Base-by-base conservation (phyloP, 305 asterid species). In the Fraxinus platypoda region DNA sequence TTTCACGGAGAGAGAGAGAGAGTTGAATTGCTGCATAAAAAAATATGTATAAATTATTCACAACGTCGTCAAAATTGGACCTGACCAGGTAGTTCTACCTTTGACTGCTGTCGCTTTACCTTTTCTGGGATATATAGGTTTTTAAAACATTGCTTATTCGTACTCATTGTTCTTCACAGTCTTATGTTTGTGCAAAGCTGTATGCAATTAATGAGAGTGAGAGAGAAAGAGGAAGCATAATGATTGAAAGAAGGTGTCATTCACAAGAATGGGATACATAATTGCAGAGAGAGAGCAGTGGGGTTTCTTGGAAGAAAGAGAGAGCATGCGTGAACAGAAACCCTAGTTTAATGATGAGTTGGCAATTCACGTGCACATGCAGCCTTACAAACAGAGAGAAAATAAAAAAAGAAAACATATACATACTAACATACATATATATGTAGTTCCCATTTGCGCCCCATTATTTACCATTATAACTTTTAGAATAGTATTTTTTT, bases 331-430 rank as follows among this genome's bases (percentile, higher is more conserved):
- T 84, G 77, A 78, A 76, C 66, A 74, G 72, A 71, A 64, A 73
- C 79, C 57, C 46, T 77, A 68, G 21, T 64, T 81, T 78, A 81
- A 46, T 75, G 8, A 34, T 75, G 43, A 37, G 94, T 89, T 92
- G 94, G 91, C 91, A 89, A 82, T 80, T 86, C 92, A 89, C 91
- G 93, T 92, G 88, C 78, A 59, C 54, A 35, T 76, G 88, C 76
- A 66, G 52, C 68, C 81, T 38, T 34, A 6, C 19, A 2, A 74
- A 13, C 71, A 35, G 30, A 28, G 31, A 19, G 26, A 31, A 78
- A 66, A 78, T 17, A 31, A 46, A 59, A 54, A 54, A 76, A n/a
- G 74, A 68, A 52, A 74, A 13, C 2, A n/a, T 73, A 30, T 62
- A 84, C 21, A 74, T 79, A 8, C 11, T n/a, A n/a, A 37, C 1